Conservation (phyloP, 768 basidiomycete species). For the Mycena epipterygia region DNA sequence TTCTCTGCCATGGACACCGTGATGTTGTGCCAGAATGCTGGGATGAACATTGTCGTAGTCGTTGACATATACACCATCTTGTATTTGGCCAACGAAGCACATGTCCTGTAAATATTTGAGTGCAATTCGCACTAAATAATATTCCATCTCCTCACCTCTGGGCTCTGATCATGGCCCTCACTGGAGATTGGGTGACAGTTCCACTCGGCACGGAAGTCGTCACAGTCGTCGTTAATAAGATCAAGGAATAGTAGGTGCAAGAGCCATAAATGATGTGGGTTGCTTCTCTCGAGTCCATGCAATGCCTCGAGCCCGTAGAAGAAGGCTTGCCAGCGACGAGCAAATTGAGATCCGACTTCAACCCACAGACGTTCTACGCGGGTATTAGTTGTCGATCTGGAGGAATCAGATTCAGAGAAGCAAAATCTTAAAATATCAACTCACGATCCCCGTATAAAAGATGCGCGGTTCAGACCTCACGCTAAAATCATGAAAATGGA, state of each 20-base stretch:
- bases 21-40: background rate
- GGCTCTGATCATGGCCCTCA: constrained; percentile 25
- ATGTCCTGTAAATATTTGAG: background rate
- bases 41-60: constrained; percentile 15
- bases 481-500: constrained; percentile 42
- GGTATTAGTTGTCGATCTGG: constrained; percentile 7
- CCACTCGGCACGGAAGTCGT: constrained; percentile 34
- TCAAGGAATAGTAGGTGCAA: constrained; percentile 16
- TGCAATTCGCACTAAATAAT: background rate
- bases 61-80: constrained; percentile 1
- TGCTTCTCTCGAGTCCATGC: constrained; percentile 8
- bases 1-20: background rate
- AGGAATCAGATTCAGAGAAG: constrained; percentile 35
- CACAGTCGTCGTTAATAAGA: constrained; percentile 10
- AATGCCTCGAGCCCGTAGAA: constrained; percentile 8
- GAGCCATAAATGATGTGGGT: constrained; percentile 13
- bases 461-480: constrained; percentile 36
- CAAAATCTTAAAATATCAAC: constrained; percentile 43
- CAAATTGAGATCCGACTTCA: constrained; percentile 26
- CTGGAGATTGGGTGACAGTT: constrained; percentile 37
- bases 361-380: constrained; percentile 21
- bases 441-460: constrained; percentile 32
- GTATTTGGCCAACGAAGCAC: constrained; percentile 7
- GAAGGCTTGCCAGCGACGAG: constrained; percentile 13
- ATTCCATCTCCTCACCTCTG: background rate